phyloP scores from a whole-genome alignment of 768 basidiomycete genomes.

The Lactarius quietus region DNA sequence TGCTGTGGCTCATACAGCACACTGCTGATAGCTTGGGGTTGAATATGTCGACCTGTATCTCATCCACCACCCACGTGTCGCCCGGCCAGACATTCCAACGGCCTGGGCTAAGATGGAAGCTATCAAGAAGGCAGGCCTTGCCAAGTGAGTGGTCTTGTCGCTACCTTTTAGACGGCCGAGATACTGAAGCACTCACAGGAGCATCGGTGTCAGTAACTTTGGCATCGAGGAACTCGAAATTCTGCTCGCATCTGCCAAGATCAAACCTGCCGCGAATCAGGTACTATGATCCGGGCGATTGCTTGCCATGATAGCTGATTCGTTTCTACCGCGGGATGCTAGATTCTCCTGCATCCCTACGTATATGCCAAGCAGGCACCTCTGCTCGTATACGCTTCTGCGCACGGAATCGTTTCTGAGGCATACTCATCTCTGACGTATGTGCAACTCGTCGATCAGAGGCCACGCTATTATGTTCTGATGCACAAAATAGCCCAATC shows the following conservation, averaged over 20 bases:
- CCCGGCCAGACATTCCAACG: slow-evolving; percentile 54
- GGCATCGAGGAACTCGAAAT: slow-evolving; percentile 49
- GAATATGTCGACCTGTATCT: slow-evolving; percentile 68
- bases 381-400: slow-evolving; percentile 53
- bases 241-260: slow-evolving; percentile 54
- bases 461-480: neutral
- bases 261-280: slow-evolving; percentile 68
- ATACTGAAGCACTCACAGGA: slow-evolving; percentile 40
- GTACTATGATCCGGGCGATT: slow-evolving; percentile 31
- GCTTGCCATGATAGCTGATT: slow-evolving; percentile 1
- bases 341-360: slow-evolving; percentile 74
- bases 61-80: slow-evolving; percentile 55
- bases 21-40: slow-evolving; percentile 51
- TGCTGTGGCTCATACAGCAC: neutral
- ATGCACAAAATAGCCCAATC: slow-evolving; percentile 46
- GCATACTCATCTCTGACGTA: slow-evolving; percentile 68
- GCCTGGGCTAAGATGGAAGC: slow-evolving; percentile 64
- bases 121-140: slow-evolving; percentile 51
- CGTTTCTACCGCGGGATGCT: neutral
- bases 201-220: slow-evolving; percentile 74
- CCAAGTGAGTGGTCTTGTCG: slow-evolving; percentile 40
- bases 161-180: neutral
- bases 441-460: slow-evolving; percentile 23
- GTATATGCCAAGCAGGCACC: slow-evolving; percentile 51
- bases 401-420: slow-evolving; percentile 63